Evolutionary conservation across 2,329 filamentous ascomycete genomes (phyloP), one percentile per base, ranked within the genome.

Genomic region (Microdochium trichocladiopsis): DNA sequence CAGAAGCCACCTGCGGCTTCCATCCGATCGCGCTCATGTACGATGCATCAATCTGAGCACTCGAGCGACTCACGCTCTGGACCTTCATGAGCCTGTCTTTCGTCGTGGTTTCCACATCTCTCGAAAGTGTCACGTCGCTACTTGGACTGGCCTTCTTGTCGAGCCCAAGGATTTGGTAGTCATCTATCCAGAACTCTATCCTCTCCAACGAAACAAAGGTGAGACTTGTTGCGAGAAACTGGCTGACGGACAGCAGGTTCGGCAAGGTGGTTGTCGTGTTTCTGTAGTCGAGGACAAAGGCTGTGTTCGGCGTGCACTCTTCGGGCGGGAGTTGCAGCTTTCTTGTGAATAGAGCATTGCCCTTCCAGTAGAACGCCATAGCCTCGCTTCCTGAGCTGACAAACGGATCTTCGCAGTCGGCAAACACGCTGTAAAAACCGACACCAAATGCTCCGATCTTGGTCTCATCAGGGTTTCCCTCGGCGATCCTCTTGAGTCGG

Each of bases 301-400:
- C 88, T 2, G 95, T 99, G 61, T 93, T 82, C 28, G 75, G 75
- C 52, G 78, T 87, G 16, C 77, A 72, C 62, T 90, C 79, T 23
- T 82, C 81, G 47, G 82, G 76, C 1, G 87, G 84, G 8, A 96
- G 72, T 58, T 85, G 84, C 22, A 94, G 78, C 60, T 90, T 89
- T 61, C 92, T 87, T 23, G 95, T 99, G 67, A 96, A 97, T 2
- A 99, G 79, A 4, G 90, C 90, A 67, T 97, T 97, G n/a, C 88
- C 92, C 69, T 96, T 97, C 95, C 94, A 99, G 73, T 96, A 99
- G 65, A 99, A 99, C 0, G 93, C 93, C 90, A 99, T 96, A 36
- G 91, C 92, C 69, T 95, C 86, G 56, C 80, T 82, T 1, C 94
- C 94, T 1, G 93, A 97, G 59, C 90, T 94, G 58, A 99, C 88